Conservation (phyloP, 768 basidiomycete genomes). For the Fibroporia radiculosa region DNA sequence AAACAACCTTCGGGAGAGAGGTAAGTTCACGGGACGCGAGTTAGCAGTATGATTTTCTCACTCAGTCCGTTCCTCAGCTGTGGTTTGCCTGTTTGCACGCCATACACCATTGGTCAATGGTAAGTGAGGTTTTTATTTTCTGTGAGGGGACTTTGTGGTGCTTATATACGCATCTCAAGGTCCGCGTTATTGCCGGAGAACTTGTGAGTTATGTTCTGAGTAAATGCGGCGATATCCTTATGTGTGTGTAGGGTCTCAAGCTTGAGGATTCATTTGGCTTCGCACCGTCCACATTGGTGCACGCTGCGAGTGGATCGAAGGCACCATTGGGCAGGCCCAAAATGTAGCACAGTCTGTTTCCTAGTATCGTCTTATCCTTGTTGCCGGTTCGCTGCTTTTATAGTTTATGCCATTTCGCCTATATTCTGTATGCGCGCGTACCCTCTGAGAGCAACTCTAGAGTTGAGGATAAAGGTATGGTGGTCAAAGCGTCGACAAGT, state of each 20-base stretch:
- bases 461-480: no score
- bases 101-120: constrained; percentile 90
- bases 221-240: not conserved
- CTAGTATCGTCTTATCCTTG: no score
- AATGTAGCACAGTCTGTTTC: constrained; percentile 35
- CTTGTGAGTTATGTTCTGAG: constrained; percentile 42
- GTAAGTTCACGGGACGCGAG: constrained; percentile 33
- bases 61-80: constrained; percentile 41
- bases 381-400: no score
- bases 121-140: constrained; percentile 25
- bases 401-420: no score
- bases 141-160: constrained; percentile 5
- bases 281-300: constrained; percentile 76
- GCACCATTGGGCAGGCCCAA: constrained; percentile 60
- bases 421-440: no score
- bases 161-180: constrained; percentile 28
- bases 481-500: no score
- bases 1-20: constrained; percentile 80
- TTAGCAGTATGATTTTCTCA: no score
- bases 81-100: constrained; percentile 87
- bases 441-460: no score
- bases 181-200: constrained; percentile 80
- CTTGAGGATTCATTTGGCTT: constrained; percentile 76
- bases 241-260: constrained; percentile 43
- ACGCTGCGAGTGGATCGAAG: constrained; percentile 50